Base-by-base conservation (phyloP, 345 rosid genomes). In the Limnanthes douglasii region DNA sequence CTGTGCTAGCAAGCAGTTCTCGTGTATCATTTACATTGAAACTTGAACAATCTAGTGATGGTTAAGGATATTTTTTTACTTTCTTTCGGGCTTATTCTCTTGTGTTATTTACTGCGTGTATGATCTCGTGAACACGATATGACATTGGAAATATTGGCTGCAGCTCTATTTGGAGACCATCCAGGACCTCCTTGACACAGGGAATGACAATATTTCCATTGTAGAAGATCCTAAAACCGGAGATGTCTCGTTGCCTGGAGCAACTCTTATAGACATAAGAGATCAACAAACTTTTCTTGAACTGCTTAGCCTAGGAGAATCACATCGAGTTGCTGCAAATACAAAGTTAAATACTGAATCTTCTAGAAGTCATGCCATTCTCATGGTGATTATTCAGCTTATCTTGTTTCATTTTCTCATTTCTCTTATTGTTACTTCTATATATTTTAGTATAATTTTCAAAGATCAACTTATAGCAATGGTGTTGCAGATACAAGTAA, bases 81-180 rank as follows among this genome's bases (percentile, higher is more conserved):
- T 15, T 37, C 11, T 0, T 17, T 40, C 37, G 33, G 15, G 32
- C 31, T 18, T 18, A 13, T 21, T 11, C 28, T 21, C 1, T 44
- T 21, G 15, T 6, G 0, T 5, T 15, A n/a, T 8, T 6, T 30
- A 29, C n/a, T n/a, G n/a, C n/a, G n/a, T n/a, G n/a, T n/a, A n/a
- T n/a, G n/a, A n/a, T n/a, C n/a, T n/a, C n/a, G n/a, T n/a, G n/a
- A n/a, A n/a, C n/a, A n/a, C n/a, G n/a, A n/a, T n/a, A n/a, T n/a
- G n/a, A n/a, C n/a, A n/a, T 10, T 11, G 2, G 6, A 3, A 4
- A 13, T 21, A 5, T 11, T 24, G 11, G 31, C 13, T 37, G 28
- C 51, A 90, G 96, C 81, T 84, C 38, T 90, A 90, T 56, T 84
- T 90, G 94, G 98, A 90, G 69, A 65, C 96, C 34, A 85, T 90